Evolutionary conservation across 2,329 filamentous ascomycete species (phyloP), one percentile per base, ranked within the genome.

Genomic region (Arthrobotrys megalospora): DNA sequence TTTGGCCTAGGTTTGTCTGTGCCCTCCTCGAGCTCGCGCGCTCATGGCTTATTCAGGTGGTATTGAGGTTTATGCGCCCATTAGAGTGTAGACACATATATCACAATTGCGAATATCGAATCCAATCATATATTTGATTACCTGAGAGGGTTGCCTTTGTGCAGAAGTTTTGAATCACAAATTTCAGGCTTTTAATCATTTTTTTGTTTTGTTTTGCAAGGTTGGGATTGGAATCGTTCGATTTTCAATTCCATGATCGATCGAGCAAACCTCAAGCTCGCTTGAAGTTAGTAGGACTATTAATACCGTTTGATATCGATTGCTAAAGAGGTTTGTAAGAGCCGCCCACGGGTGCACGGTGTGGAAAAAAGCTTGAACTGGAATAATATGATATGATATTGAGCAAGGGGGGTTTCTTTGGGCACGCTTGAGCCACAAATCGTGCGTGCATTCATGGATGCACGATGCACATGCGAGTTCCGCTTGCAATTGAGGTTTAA

Each of bases 401-500:
- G 48, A 68, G 50, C 64, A 55, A 58, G 64, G 64, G 64, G 52
- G 28, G 1, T 60, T 47, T 19, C 38, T 19, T 50, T 52, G 45
- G 21, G 32, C 24, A 67, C 12, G 52, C 52, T 19, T 60, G 53
- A 43, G 53, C 48, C 47, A 55, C 34, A 63, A 43, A 63, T 71
- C 67, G 55, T 53, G 14, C 55, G 47, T 71, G 67, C 67, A 71
- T 71, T 64, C 21, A 64, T 60, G 24, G 19, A 60, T 60, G 55
- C 55, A 60, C 55, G 64, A 73, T 66, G 69, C 69, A 66, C 50
- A 73, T 73, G 69, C 47, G 58, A 65, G 45, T 58, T 32, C 50
- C 50, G 50, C 38, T 47, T 21, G 41, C 8, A 45, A 58, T 36
- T 14, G 19, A n/a, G 8, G 8, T 7, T 41, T 14, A 12, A 55